Conservation (phyloP, 2,329 filamentous ascomycete species). For the Cadophora malorum region DNA sequence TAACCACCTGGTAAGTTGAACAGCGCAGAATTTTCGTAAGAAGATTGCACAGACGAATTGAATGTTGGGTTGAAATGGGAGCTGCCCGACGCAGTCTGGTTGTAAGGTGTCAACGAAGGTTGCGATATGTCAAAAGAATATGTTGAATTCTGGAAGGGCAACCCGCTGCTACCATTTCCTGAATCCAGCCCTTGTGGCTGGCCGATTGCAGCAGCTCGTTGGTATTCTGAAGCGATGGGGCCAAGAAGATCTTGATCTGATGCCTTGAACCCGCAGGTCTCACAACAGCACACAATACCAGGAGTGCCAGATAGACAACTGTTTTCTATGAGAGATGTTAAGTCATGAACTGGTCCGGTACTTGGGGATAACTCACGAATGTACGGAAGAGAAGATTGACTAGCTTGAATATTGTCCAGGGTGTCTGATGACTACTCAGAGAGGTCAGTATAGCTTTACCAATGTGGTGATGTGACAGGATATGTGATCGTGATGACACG, state of each 20-base stretch:
- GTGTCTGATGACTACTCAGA: conserved; percentile 13
- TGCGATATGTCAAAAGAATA: neutral
- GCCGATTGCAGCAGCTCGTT: neutral
- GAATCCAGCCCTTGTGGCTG: neutral
- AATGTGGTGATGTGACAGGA: neutral
- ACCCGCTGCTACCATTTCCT: neutral
- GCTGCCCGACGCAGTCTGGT: conserved; percentile 4
- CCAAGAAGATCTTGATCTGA: neutral
- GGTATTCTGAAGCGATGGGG: neutral
- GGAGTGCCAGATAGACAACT: neutral
- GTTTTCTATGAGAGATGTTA: neutral
- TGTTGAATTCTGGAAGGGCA: neutral
- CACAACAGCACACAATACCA: neutral
- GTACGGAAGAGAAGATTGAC: neutral
- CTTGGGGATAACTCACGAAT: neutral
- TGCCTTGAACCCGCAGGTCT: neutral
- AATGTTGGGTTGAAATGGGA: neutral
- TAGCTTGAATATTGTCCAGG: neutral
- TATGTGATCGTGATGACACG: neutral
- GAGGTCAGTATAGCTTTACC: conserved; percentile 2
- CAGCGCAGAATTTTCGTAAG: neutral
- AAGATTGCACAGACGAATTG: neutral
- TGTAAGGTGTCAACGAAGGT: neutral
- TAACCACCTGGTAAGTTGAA: neutral
- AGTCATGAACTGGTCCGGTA: neutral